Evolutionary conservation across 805 yeast species (phyloP), one percentile per base, ranked within the genome.

Genomic region (Lipomyces chichibuensis): DNA sequence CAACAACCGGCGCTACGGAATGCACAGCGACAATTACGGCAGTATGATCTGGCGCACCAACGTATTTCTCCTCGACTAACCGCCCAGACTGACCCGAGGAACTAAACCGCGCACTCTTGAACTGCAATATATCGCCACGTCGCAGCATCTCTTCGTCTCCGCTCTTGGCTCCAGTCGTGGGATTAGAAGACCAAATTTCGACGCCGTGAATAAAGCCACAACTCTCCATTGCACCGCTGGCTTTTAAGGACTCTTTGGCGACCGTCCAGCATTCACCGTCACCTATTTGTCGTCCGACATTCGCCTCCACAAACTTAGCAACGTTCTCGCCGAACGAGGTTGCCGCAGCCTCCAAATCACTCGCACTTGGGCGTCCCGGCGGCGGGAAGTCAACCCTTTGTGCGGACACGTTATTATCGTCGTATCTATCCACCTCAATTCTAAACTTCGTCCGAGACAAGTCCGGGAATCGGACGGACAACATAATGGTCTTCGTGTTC

Each of bases 261-360:
- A 78, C 68, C 13, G 81, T 78, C 82, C 82, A 80, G 72, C 82
- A 80, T 69, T 80, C 81, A 4, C 80, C 81, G 60, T 77, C 70
- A 32, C 80, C 80, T 0, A 77, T 77, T 51, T 73, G 76, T 17
- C 59, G 71, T 11, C 77, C 80, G n/a, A 63, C 57, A 59, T 73
- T 74, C 46, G 69, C 69, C 71, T 71, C 83, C 65, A 77, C 74
- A 78, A 74, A 81, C 29, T 61, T 51, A 49, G 79, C 82, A 9
- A 77, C 77, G 7, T 37, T 55, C 17, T 75, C 74, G 29, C 80
- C 80, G 55, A 75, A 77, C 58, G 67, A 72, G n/a, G 62, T 46
- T 49, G 71, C 65, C 59, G 70, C 70, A 49, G 68, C 73, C 25
- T 65, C 67, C 13, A 79, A 71, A 56, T 77, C 77, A 29, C 70